Evolutionary conservation across 306 rosid genomes (phyloP), one percentile per base, ranked within the genome.

Genomic region (Carpinus fangiana): DNA sequence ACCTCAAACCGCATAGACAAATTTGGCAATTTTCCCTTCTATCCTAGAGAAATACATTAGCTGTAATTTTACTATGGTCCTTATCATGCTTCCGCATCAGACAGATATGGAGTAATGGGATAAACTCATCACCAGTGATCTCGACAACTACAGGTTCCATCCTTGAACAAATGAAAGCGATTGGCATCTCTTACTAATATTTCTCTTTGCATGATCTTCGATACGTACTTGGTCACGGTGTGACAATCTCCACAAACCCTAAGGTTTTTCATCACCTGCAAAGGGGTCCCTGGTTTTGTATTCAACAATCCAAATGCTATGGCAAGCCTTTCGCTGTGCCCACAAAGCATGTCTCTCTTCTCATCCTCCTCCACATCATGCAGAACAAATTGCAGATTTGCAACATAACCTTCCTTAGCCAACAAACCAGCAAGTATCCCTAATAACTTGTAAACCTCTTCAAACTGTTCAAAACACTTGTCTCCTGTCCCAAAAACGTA

Each of bases 401-500:
- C 64, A 60, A 51, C 61, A 23, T 74, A 83, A 46, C 80, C 77
- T 60, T 78, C 64, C 57, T 74, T 83, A 21, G 73, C 79, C 80
- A 79, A 68, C 61, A 74, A 70, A 69, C 77, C 56, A 2, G 14
- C 26, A 69, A 69, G 62, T 21, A 51, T 8, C 38, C 28, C 68
- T 1, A 53, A 36, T 31, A 82, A 73, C 43, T 47, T 69, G 23
- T 60, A 74, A 20, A 74, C 74, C 75, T 74, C 55, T 12, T 14
- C 48, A 17, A 47, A 74, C n/a, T 69, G 60, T 78, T 59, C 74
- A 74, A 50, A 74, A 53, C 60, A 59, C 41, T 56, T 72, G 21
- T 87, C 80, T 74, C 90, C 89, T 0, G 86, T 73, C 26, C 70
- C 60, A 54, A 85, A 83, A 50, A 73, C 34, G 73, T 81, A 78